Evolutionary conservation across 169 alveolate species (phyloP).

Genomic region (Cryptosporidium muris): DNA sequence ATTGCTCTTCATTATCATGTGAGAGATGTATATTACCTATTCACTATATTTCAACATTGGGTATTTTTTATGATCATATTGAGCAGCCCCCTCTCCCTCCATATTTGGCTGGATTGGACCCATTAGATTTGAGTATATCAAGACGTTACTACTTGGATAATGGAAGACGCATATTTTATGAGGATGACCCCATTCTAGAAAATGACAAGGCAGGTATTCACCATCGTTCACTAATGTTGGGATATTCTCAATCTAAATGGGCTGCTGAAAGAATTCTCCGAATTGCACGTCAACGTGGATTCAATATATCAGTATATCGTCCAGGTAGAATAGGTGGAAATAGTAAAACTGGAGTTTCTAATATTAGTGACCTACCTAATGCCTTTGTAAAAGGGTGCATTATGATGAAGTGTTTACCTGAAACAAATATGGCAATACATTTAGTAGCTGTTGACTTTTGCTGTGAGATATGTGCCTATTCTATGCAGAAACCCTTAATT

Average conservation of each 20-base stretch:
- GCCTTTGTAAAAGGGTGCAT: constrained; percentile 68
- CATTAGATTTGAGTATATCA: constrained; percentile 5
- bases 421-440: constrained; percentile 60
- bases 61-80: constrained; percentile 67
- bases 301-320: constrained; percentile 42
- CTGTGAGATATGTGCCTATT: constrained; percentile 35
- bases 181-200: constrained; percentile 53
- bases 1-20: constrained; percentile 34
- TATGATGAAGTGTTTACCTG: constrained; percentile 46
- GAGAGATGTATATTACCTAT: constrained; percentile 51
- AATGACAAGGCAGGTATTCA: constrained; percentile 48
- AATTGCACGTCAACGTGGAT: constrained; percentile 49
- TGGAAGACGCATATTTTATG: constrained; percentile 68
- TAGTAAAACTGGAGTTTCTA: constrained; percentile 55
- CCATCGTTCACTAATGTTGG: constrained; percentile 33
- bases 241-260: constrained; percentile 70
- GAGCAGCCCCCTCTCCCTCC: constrained; percentile 56
- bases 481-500: constrained; percentile 13
- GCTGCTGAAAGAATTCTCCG: constrained; percentile 58
- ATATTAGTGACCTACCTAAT: constrained; percentile 62
- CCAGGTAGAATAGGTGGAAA: constrained; percentile 71
- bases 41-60: constrained; percentile 61
- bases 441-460: constrained; percentile 65
- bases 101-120: constrained; percentile 31
- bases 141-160: constrained; percentile 50